Evolutionary conservation across 208 protist species (phyloP).

Genomic region (Lotmaria passim): DNA sequence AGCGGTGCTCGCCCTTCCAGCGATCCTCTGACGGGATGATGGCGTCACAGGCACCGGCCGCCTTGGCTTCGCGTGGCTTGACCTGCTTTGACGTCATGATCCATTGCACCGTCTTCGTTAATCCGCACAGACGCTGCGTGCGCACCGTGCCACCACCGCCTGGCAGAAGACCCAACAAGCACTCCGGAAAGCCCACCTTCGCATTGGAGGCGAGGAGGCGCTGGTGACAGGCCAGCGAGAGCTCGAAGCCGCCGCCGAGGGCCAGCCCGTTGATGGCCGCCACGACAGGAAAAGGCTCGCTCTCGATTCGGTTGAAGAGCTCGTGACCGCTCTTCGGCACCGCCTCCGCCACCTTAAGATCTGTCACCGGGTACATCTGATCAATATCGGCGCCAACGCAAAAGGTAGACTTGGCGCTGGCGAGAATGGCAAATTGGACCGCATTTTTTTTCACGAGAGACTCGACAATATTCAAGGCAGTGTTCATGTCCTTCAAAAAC

Average conservation of each 20-base stretch:
- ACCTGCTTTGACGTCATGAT: constrained; percentile 86
- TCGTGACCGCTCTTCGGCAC: constrained; percentile 50
- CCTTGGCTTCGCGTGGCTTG: constrained; percentile 78
- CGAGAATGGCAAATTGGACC: constrained; percentile 66
- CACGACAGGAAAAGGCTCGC: constrained; percentile 75
- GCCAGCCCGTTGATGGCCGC: constrained; percentile 94
- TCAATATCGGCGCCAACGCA: constrained; percentile 85
- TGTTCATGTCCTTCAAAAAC: constrained; percentile 56
- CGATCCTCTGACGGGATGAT: constrained; percentile 62
- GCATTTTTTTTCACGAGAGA: constrained; percentile 60
- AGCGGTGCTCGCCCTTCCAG: constrained; percentile 71
- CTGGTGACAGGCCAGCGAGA: constrained; percentile 94
- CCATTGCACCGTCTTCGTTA: constrained; percentile 86
- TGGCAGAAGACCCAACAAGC: constrained; percentile 94
- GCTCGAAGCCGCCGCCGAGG: constrained; percentile 95
- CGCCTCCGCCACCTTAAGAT: constrained; percentile 42
- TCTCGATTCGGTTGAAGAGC: constrained; percentile 79
- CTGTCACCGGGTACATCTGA: constrained; percentile 79
- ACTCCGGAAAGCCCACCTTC: constrained; percentile 86
- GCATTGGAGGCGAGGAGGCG: constrained; percentile 68
- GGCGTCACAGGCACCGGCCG: constrained; percentile 66
- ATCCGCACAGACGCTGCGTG: constrained; percentile 91
- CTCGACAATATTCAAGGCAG: constrained; percentile 70
- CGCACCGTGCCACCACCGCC: constrained; percentile 95
- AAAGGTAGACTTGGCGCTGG: constrained; percentile 80